A percentile compares a stretch with the other conserved stretches of the same genome.
Conservation (phyloP, 2,329 filamentous ascomycete genomes). For the Leptographium wingfieldii region DNA sequence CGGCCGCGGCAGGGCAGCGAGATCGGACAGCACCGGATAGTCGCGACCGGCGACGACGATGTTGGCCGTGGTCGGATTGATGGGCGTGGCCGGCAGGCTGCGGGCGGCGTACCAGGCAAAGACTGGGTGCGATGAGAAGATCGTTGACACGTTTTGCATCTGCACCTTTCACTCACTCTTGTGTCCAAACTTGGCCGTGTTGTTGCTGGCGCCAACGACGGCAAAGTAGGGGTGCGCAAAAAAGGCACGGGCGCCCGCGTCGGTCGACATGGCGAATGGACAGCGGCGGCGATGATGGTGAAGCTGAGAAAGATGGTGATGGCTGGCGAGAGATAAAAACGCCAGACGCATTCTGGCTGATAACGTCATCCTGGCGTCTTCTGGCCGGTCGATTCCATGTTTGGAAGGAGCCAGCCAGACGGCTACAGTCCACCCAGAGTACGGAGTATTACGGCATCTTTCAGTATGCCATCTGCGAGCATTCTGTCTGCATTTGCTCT, state of each 20-base stretch:
- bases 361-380: neutral
- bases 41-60: constrained; percentile 48
- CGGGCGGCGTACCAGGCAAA: constrained; percentile 80
- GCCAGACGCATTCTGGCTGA: neutral
- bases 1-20: constrained; percentile 53
- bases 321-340: neutral
- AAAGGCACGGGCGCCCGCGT: constrained; percentile 62
- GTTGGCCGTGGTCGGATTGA: constrained; percentile 60
- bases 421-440: too few species aligned
- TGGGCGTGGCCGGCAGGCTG: constrained; percentile 62
- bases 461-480: too few species aligned
- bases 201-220: constrained; percentile 80
- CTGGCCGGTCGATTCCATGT: too few species aligned
- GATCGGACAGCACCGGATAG: constrained; percentile 52
- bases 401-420: too few species aligned
- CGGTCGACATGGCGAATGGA: constrained; percentile 41
- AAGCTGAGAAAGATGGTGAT: too few species aligned
- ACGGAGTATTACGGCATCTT: too few species aligned
- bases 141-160: too few species aligned
- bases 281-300: neutral
- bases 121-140: constrained; percentile 36
- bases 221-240: constrained; percentile 72
- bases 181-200: constrained; percentile 76
- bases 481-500: too few species aligned
- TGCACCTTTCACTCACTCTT: constrained; percentile 45